phyloP scores from a whole-genome alignment of 2,329 filamentous ascomycete species.

The Beauveria caledonica region DNA sequence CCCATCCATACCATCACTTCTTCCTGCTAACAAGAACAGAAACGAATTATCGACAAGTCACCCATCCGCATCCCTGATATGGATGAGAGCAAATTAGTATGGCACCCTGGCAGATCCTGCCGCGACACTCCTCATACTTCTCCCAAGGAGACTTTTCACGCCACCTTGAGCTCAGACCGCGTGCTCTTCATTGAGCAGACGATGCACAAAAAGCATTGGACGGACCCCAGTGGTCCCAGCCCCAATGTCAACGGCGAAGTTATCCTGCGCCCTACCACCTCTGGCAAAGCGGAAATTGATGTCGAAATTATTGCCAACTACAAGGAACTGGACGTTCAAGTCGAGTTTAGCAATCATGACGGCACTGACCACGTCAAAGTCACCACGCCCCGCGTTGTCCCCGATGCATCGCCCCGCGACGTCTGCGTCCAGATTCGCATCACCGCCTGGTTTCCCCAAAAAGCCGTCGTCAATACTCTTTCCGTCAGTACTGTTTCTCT shows the following conservation, averaged over 20 bases:
- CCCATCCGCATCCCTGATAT: conserved; percentile 19
- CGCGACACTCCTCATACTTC: conserved; percentile 18
- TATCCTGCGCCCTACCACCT: conserved; percentile 31
- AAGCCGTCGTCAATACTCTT: conserved; percentile 30
- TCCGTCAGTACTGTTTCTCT: conserved; percentile 30
- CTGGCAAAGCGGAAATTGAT: conserved; percentile 28
- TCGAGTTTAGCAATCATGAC: conserved; percentile 23
- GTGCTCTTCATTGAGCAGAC: conserved; percentile 34
- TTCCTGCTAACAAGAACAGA: conserved; percentile 12
- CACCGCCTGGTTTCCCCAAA: conserved; percentile 38
- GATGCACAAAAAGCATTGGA: conserved; percentile 17
- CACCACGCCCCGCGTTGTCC: conserved; percentile 28
- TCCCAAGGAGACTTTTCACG: conserved; percentile 12
- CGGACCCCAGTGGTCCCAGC: conserved; percentile 13
- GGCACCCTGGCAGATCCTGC: conserved; percentile 21
- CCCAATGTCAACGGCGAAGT: conserved; percentile 38
- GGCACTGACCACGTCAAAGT: conserved; percentile 31
- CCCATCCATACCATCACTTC: neutral
- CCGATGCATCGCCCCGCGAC: conserved; percentile 15
- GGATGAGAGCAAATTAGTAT: conserved; percentile 18
- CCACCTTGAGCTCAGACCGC: conserved; percentile 28
- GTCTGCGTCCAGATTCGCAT: conserved; percentile 42
- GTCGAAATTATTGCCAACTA: conserved; percentile 40
- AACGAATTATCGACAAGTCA: conserved; percentile 17
- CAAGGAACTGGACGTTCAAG: conserved; percentile 26